phyloP scores from a whole-genome alignment of 257 asterid species.

The Fraxinus americana region DNA sequence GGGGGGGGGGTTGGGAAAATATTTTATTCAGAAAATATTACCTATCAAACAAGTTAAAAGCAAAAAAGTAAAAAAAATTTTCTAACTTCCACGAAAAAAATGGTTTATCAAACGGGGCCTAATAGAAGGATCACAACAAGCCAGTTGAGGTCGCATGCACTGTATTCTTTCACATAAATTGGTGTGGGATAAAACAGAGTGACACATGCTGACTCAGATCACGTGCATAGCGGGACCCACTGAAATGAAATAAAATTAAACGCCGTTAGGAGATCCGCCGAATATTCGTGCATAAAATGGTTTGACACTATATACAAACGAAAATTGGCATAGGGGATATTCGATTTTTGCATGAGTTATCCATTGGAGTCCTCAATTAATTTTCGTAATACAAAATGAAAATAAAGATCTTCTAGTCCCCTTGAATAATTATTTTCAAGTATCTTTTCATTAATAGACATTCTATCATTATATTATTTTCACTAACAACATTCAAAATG shows the following conservation, averaged over 20 bases:
- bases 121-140: neutral
- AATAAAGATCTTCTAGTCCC: too few relatives aligned
- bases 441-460: too few relatives aligned
- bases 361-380: neutral
- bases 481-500: too few relatives aligned
- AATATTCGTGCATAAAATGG: neutral
- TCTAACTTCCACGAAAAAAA: too few relatives aligned
- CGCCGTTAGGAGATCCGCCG: neutral
- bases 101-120: too few relatives aligned
- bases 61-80: too few relatives aligned
- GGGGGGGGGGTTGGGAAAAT: too few relatives aligned
- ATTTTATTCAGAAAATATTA: too few relatives aligned
- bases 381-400: neutral
- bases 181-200: neutral
- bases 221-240: neutral
- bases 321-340: neutral
- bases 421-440: too few relatives aligned
- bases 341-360: neutral
- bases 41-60: too few relatives aligned
- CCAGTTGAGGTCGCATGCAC: neutral
- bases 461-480: too few relatives aligned
- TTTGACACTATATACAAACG: neutral
- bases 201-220: constrained; percentile 4
- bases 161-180: neutral
- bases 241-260: neutral